A percentile compares a stretch with the other conserved stretches of the same genome.
Evolutionary conservation across 139 green algal species (phyloP).

Genomic region (Deuterostichococcus epilithicus): DNA sequence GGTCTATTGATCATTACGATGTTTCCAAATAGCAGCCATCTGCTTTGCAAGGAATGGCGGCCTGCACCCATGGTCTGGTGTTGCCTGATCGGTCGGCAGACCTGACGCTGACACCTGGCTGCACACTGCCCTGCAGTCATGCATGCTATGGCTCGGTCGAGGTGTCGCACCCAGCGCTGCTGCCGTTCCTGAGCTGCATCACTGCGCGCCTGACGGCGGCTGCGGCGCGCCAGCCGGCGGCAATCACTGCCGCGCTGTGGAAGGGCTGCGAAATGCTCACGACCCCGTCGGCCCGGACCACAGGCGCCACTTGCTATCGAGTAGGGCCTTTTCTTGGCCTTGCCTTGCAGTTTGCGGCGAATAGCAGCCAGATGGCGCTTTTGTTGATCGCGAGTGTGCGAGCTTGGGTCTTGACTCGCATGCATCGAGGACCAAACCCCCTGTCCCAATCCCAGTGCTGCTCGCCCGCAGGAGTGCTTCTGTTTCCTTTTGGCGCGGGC

Average conservation of each 20-base stretch:
- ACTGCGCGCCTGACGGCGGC: conserved; percentile 1
- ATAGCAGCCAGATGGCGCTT: neutral
- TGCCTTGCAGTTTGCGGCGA: neutral
- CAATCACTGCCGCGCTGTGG: neutral
- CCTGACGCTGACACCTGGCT: too few relatives aligned
- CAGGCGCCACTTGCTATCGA: neutral
- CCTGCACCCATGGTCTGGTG: neutral
- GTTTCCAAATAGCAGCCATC: neutral
- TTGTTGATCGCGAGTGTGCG: neutral
- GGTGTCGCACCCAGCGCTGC: conserved; percentile 53
- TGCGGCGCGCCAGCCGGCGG: neutral
- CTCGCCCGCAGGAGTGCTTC: neutral
- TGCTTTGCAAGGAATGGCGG: neutral
- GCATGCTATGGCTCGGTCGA: conserved; percentile 57
- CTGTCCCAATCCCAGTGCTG: neutral
- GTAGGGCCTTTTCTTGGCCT: neutral
- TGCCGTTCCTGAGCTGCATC: conserved; percentile 59
- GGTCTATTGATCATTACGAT: neutral
- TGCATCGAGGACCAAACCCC: too few relatives aligned
- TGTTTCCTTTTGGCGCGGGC: neutral
- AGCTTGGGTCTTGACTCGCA: too few relatives aligned
- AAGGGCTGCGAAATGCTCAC: neutral
- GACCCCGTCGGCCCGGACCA: neutral
- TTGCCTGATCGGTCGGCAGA: too few relatives aligned
- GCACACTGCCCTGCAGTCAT: too few relatives aligned